Percentiles rank a stretch among this genome's conserved stretches.
Evolutionary conservation across 257 asterid genomes (phyloP).

Genomic region (Solanum tarijense): DNA sequence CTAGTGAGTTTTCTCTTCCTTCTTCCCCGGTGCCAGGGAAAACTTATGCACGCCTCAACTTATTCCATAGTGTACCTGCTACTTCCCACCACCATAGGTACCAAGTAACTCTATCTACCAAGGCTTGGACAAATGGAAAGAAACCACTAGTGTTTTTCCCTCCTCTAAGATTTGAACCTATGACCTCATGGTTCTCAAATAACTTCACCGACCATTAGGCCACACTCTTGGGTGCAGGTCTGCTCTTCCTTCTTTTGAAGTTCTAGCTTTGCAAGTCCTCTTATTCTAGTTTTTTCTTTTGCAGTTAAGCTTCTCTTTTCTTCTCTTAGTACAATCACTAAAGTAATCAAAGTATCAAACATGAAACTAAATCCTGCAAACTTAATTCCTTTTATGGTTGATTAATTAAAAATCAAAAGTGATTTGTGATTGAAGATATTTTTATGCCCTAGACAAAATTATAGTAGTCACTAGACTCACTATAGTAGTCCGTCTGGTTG

Average conservation of each 20-base stretch:
- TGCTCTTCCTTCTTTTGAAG: neutral
- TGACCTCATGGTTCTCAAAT: neutral
- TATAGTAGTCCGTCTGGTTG: neutral
- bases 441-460: neutral
- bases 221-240: neutral
- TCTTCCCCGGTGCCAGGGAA: neutral
- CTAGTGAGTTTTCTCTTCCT: neutral
- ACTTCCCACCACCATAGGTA: neutral
- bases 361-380: neutral
- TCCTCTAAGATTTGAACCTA: neutral
- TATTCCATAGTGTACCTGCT: neutral
- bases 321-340: neutral
- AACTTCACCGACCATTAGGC: neutral
- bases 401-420: neutral
- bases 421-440: neutral
- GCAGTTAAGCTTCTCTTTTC: neutral
- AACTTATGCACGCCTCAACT: neutral
- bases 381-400: neutral
- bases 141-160: neutral
- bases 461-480: neutral
- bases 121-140: neutral
- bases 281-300: neutral
- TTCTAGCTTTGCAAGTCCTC: neutral
- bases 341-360: neutral
- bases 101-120: neutral